phyloP scores from a whole-genome alignment of 441 rosid species.

The Croton setiger region DNA sequence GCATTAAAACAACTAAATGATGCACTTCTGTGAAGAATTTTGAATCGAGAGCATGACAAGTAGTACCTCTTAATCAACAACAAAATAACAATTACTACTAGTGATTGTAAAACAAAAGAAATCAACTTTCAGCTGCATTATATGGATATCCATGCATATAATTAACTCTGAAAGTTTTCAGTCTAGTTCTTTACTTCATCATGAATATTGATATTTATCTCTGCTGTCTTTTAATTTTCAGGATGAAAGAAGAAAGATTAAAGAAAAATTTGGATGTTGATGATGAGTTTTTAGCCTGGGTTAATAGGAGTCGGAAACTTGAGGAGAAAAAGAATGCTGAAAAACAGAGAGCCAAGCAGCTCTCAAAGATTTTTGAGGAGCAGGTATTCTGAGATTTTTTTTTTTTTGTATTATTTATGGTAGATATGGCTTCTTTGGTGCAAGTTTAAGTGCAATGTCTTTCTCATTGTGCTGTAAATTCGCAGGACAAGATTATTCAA shows the following conservation, averaged over 20 bases:
- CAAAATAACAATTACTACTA: no score
- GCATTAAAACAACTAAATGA: background rate
- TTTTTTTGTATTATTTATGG: slow-evolving; percentile 15
- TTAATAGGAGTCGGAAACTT: slow-evolving; percentile 67
- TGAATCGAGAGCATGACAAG: background rate
- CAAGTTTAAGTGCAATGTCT: slow-evolving; percentile 2
- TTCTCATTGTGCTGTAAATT: slow-evolving; percentile 15
- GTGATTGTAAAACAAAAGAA: no score
- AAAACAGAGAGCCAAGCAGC: slow-evolving; percentile 78
- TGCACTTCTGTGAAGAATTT: background rate
- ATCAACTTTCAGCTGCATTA: no score
- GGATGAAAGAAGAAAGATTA: slow-evolving; percentile 82
- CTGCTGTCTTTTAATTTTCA: slow-evolving; percentile 23
- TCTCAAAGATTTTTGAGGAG: slow-evolving; percentile 84
- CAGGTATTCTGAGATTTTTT: no score
- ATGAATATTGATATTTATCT: slow-evolving; percentile 1
- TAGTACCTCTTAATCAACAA: background rate
- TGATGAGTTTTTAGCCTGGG: slow-evolving; percentile 78
- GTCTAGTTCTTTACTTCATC: no score
- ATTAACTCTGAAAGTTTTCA: no score
- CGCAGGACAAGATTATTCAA: slow-evolving; percentile 74
- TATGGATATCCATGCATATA: no score
- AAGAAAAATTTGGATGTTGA: slow-evolving; percentile 63
- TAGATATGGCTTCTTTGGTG: slow-evolving; percentile 8
- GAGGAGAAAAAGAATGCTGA: slow-evolving; percentile 67